Evolutionary conservation across 176 grass and related monocot species (phyloP).

Genomic region (Tillandsia leiboldiana): DNA sequence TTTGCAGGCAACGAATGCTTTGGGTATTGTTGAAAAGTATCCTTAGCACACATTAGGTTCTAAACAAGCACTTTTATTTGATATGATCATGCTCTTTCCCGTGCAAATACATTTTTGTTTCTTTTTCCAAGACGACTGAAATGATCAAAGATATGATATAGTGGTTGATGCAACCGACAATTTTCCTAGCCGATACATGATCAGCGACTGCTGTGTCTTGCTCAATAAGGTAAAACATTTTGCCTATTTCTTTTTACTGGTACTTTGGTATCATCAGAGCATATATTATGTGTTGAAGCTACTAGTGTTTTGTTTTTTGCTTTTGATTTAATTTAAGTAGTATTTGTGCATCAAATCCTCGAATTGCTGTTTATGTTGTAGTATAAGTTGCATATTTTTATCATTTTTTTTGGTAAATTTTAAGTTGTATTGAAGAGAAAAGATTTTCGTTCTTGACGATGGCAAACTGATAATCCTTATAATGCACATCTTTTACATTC

Average conservation of each 20-base stretch:
- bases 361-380: no score
- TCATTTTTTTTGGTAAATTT: no score
- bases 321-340: no score
- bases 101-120: constrained; percentile 6
- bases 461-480: no score
- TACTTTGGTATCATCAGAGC: background rate
- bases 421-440: no score
- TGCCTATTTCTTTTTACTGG: background rate
- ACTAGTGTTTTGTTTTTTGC: no score
- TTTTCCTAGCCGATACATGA: constrained; percentile 90
- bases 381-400: no score
- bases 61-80: constrained; percentile 2
- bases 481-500: no score
- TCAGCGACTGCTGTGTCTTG: constrained; percentile 89
- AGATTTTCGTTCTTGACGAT: no score
- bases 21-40: constrained; percentile 76
- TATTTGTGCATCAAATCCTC: no score
- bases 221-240: constrained; percentile 54
- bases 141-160: constrained; percentile 65
- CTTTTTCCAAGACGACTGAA: constrained; percentile 43
- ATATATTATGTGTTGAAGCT: no score
- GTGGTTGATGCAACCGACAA: constrained; percentile 96
- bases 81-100: background rate
- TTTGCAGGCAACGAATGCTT: constrained; percentile 62
- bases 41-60: constrained; percentile 31